A percentile compares a stretch with the other conserved stretches of the same genome.
Conservation (phyloP, 2,329 filamentous ascomycete species). For the Zelopaecilomyces penicillatus region DNA sequence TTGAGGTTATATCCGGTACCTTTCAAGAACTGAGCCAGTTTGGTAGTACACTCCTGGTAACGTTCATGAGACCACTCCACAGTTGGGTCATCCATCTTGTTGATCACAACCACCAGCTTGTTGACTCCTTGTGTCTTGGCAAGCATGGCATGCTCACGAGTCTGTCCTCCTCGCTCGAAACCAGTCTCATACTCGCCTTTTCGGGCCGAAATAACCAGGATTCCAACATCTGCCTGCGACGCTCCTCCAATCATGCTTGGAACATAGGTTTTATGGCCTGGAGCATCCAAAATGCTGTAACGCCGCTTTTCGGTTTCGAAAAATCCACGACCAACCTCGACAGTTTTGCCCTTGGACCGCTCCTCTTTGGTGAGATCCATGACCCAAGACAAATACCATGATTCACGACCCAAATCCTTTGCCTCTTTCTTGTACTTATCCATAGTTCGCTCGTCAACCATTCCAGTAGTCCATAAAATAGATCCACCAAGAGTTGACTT, state of each 20-base stretch:
- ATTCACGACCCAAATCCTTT: constrained; percentile 92
- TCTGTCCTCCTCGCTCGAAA: constrained; percentile 93
- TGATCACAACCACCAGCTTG: constrained; percentile 88
- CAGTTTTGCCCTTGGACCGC: constrained; percentile 91
- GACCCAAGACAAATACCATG: constrained; percentile 98
- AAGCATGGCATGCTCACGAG: constrained; percentile 92
- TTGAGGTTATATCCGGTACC: constrained; percentile 90
- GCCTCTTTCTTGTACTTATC: constrained; percentile 97
- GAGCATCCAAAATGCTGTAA: constrained; percentile 95
- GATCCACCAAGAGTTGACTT: constrained; percentile 94
- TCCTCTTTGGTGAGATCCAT: constrained; percentile 97
- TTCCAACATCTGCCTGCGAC: constrained; percentile 86
- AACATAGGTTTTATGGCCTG: constrained; percentile 96
- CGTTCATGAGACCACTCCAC: constrained; percentile 93
- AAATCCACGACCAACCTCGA: constrained; percentile 90
- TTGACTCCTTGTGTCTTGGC: constrained; percentile 98
- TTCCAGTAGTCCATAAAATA: constrained; percentile 87
- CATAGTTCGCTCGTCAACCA: constrained; percentile 98
- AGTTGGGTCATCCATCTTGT: constrained; percentile 98
- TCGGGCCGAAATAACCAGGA: constrained; percentile 89
- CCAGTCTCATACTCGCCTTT: constrained; percentile 99
- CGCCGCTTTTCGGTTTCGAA: constrained; percentile 95
- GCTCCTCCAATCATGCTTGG: constrained; percentile 97
- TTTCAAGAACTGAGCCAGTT: constrained; percentile 82
- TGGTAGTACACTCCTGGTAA: constrained; percentile 87